These are phyloP conservation scores for Talaromyces nanjingensis DNA, from an alignment of 495 filamentous ascomycete genomes.

Conservation along the genomic window DNA sequence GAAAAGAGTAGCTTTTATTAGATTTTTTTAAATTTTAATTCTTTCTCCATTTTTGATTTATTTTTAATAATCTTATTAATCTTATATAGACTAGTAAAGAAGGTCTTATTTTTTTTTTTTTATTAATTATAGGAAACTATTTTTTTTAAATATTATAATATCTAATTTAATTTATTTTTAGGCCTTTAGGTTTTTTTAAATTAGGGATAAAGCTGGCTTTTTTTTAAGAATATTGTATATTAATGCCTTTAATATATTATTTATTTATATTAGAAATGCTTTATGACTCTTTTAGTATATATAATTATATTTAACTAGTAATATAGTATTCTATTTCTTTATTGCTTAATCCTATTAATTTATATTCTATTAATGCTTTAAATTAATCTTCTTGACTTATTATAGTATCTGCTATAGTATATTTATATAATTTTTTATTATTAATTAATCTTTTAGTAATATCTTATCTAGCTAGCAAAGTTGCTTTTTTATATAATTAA, in stretches of 20 bases:
- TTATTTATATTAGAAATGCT: no score
- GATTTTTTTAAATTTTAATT: background rate
- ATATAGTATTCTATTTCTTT: no score
- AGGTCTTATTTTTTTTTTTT: constrained; percentile 1
- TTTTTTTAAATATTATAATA: background rate
- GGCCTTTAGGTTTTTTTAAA: no score
- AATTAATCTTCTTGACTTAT: background rate
- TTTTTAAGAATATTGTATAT: no score
- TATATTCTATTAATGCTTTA: background rate
- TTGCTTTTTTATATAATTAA: background rate
- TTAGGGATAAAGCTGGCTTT: no score
- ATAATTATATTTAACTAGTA: no score
- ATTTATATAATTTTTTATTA: background rate
- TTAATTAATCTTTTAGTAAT: background rate
- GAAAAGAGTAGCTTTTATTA: no score
- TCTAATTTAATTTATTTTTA: background rate
- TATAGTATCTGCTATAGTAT: background rate
- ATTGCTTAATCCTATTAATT: background rate
- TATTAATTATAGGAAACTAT: background rate
- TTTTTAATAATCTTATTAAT: background rate
- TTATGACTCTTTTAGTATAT: no score
- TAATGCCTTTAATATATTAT: no score
- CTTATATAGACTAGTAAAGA: constrained; percentile 3
- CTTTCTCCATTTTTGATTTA: background rate
- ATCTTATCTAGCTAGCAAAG: background rate